Base-by-base conservation (phyloP, 2,329 filamentous ascomycete genomes). In the Fusarium armeniacum region DNA sequence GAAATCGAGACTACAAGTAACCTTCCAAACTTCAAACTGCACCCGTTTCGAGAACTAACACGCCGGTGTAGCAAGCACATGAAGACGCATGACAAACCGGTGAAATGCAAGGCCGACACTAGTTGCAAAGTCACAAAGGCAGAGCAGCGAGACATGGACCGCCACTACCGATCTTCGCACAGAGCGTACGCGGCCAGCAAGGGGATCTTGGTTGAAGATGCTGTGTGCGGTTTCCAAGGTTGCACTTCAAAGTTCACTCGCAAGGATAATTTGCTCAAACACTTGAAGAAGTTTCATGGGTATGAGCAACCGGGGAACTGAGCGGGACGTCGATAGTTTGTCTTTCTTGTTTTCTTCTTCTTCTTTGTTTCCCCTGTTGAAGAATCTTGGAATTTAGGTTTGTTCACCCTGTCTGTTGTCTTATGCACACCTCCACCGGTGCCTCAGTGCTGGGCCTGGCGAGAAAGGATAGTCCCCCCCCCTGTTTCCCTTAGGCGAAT, bases 131-230 rank as follows among this genome's bases (percentile, higher is more conserved):
- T 38, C 20, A 45, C 20, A 28, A 63, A 49, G 18, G 73, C 74
- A 33, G 70, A 76, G 24, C 51, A 69, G 33, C 65, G 74, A 5
- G 74, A 76, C 59, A 71, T 76, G 71, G 38, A 73, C 24, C 65
- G 74, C 16, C 74, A 76, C 47, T 76, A 76, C 41, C 28, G 24
- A n/a, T 52, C 5, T 13, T 30, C 41, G n/a, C 74, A 76, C 18
- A 57, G 24, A 28, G 20, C 15, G 3, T 71, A 56, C 30, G 74
- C 74, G 8, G 40, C 20, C 6, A 28, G 18, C 13, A 43, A 52
- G 28, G 65, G 65, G 7, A 46, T 72, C 5, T 3, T 36, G 10
- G 33, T 44, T 6, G 61, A 66, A 4, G 43, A 51, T 1, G 18
- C 15, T 6, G 3, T 1, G 1, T 76, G 74, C 12, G 38, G 57